Conservation (phyloP, 2,329 filamentous ascomycete species). For the Diaporthe capsici region DNA sequence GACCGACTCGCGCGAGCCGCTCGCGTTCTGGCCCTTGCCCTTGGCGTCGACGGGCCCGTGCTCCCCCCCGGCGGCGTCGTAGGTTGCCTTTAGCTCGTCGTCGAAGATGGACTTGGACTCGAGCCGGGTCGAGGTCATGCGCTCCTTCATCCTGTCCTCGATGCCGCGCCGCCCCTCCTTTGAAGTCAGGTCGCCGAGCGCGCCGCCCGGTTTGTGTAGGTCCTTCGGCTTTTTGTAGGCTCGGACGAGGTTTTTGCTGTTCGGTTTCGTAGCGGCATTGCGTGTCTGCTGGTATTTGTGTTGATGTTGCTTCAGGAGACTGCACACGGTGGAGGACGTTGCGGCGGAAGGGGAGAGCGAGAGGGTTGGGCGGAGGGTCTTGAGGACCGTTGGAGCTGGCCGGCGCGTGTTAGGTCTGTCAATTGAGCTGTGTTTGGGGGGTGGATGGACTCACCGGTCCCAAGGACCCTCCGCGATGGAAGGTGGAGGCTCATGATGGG, state of each 20-base stretch:
- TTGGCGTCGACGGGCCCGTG: conserved; percentile 40
- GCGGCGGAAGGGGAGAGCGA: conserved; percentile 33
- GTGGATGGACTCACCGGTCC: conserved; percentile 64
- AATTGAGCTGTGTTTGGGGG: conserved; percentile 42
- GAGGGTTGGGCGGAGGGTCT: conserved; percentile 41
- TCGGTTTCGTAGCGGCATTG: conserved; percentile 43
- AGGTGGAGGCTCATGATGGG: conserved; percentile 75
- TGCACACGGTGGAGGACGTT: conserved; percentile 1
- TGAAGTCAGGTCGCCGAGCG: conserved; percentile 46
- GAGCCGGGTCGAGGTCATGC: conserved; percentile 60
- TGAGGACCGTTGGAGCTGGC: conserved; percentile 41
- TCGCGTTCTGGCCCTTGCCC: conserved; percentile 56
- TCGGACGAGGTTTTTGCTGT: conserved; percentile 50
- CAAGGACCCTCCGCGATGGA: conserved; percentile 72
- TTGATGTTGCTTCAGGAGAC: conserved; percentile 32
- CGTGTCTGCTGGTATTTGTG: conserved; percentile 24
- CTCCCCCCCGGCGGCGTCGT: conserved; percentile 38
- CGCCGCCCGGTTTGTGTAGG: conserved; percentile 40
- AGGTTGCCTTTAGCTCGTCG: conserved; percentile 62
- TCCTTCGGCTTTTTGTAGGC: conserved; percentile 48
- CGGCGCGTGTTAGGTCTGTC: conserved; percentile 14
- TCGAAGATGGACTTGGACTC: conserved; percentile 73
- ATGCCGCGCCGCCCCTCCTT: conserved; percentile 55
- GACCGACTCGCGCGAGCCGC: conserved; percentile 43
- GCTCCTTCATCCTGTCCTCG: conserved; percentile 58